Base-by-base conservation (phyloP, 2,329 filamentous ascomycete species). In the Pseudogymnoascus sp. region DNA sequence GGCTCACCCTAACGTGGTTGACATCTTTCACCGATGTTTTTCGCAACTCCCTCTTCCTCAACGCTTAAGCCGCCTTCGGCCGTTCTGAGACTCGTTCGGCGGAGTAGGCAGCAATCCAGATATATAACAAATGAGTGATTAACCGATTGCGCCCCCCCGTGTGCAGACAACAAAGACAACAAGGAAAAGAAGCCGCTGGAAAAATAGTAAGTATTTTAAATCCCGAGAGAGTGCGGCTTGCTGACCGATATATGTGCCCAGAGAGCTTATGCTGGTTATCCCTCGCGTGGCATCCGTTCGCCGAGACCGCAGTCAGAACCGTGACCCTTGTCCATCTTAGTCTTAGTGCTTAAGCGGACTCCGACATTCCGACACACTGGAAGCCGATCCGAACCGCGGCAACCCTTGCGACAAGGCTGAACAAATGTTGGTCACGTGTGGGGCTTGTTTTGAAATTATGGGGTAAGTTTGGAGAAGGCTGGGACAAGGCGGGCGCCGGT, bases 1-100 rank as follows among this genome's bases (percentile, higher is more conserved):
- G 60, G 61, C 74, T 66, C 72, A 81, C 79, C 79, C 79, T 66
- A 77, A 74, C 63, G 79, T 86, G 65, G 82, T 84, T 56, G 83
- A 77, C 83, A 85, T 85, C 26, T 65, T 66, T 56, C 50, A 56
- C 50, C 50, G 2, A 56, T 56, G 50, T 56, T 56, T 56, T 56
- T 37, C 29, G 29, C 50, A 56, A 56, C n/a, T 56, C 3, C 29
- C 50, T 56, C 46, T 33, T 56, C 17, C 17, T 56, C n/a, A 21
- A 26, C 29, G 7, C 29, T n/a, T 9, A 56, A 33, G 29, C 50
- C 50, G 29, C 50, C 29, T 35, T n/a, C 29, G 29, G 46, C 29
- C 29, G 10, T 15, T 56, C 50, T 56, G 11, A 56, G 50, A 56
- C n/a, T 33, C 13, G 50, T 56, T 13, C 3, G 29, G 17, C 50